These are phyloP conservation scores for Sanghuangporus sanghuang DNA, from an alignment of 1,284 basidiomycete species.

Conservation along the genomic window DNA sequence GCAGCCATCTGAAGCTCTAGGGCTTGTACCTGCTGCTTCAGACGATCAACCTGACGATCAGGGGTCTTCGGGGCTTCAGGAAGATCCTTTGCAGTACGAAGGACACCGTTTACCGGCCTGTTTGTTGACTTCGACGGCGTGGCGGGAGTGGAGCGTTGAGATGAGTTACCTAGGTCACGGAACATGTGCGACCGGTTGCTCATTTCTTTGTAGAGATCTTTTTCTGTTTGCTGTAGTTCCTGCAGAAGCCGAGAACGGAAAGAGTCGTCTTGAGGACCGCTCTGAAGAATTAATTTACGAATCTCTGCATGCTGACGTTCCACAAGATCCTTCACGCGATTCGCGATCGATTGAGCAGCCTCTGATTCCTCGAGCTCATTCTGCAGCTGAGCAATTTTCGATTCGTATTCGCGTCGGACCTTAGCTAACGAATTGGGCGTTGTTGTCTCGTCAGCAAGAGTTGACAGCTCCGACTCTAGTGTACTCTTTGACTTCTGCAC, in stretches of 20 bases:
- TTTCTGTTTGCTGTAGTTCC: slow-evolving; percentile 63
- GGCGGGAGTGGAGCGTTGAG: slow-evolving; percentile 30
- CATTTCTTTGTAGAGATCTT: slow-evolving; percentile 56
- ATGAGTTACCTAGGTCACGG: slow-evolving; percentile 24
- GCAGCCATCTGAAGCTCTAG: slow-evolving; percentile 68
- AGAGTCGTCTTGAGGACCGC: slow-evolving; percentile 51
- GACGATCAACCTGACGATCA: slow-evolving; percentile 45
- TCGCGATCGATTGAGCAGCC: slow-evolving; percentile 42
- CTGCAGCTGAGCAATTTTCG: slow-evolving; percentile 61
- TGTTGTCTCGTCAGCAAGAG: slow-evolving; percentile 57
- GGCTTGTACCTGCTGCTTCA: slow-evolving; percentile 62
- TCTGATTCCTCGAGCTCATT: slow-evolving; percentile 55
- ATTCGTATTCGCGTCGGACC: slow-evolving; percentile 61
- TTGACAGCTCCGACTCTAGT: slow-evolving; percentile 64
- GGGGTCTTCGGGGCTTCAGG: slow-evolving; percentile 37
- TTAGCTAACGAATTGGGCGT: slow-evolving; percentile 52
- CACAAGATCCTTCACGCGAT: slow-evolving; percentile 57
- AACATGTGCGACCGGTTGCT: slow-evolving; percentile 28
- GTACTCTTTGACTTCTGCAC: slow-evolving; percentile 61
- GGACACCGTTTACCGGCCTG: slow-evolving; percentile 30
- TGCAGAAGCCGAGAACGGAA: slow-evolving; percentile 64
- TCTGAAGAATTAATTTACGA: slow-evolving; percentile 55
- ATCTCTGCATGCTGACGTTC: slow-evolving; percentile 69
- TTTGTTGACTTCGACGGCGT: slow-evolving; percentile 41
- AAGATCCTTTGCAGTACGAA: slow-evolving; percentile 31